Evolutionary conservation across 208 protist genomes (phyloP), one percentile per base, ranked within the genome.

Genomic region (Leishmania arabica): DNA sequence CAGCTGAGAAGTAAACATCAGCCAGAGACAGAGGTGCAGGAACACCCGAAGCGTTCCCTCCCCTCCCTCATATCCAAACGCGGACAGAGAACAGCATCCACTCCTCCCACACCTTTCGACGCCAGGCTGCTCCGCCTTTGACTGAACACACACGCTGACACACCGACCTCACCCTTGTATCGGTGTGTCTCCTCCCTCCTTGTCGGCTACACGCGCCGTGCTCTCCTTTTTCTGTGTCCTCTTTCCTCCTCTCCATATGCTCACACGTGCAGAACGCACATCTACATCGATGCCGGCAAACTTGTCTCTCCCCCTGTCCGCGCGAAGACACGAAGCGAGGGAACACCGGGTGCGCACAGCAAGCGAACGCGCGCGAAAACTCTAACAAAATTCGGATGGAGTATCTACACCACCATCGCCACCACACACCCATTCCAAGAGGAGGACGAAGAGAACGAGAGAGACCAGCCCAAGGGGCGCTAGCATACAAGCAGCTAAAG

Each of bases 1-100:
- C 51, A 2, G 21, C 51, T 54, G 60, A 78, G 76, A 75, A 68
- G 51, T 21, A 77, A 83, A 60, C 24, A 72, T 69, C 34, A 82
- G 0, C 31, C 53, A 78, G 62, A 15, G n/a, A 71, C 4, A 68
- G 21, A 9, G 24, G 49, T 37, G 72, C 51, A 75, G 54, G 58
- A 49, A 31, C 42, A 70, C 13, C 3, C 8, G 40, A 72, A 27
- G 66, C 66, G 40, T 51, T 72, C 40, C 21, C 1, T n/a, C 66
- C 66, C 11, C 27, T 13, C 45, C 66, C 37, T 49, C 27, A 19
- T 24, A 31, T 3, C 62, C 7, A 19, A 45, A 9, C 40, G 27
- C 37, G 9, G 45, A 17, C 19, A 31, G 68, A 31, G 40, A 72
- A 17, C 31, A 21, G 31, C 31, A 68, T 34, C 62, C 31, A 24